Percentiles rank a stretch among this genome's conserved stretches.
These are phyloP conservation scores for Coniochaeta pulveracea DNA, from an alignment of 2,329 filamentous ascomycete species.

Conservation along the genomic window DNA sequence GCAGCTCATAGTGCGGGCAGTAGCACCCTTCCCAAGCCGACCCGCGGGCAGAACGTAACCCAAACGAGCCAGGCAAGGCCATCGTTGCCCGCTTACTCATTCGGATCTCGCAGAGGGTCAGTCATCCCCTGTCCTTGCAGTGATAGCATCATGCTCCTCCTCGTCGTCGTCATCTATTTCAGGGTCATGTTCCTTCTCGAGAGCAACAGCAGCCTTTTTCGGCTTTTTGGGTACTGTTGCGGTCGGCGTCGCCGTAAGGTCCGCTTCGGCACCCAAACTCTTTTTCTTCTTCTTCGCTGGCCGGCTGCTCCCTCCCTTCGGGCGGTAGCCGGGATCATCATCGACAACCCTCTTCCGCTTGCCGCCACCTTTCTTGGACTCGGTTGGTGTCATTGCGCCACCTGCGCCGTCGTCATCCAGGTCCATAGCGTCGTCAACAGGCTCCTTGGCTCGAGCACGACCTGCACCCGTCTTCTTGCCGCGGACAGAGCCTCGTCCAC, in stretches of 20 bases:
- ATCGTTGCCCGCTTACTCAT: too few species aligned
- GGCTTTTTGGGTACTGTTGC: slow-evolving; percentile 13
- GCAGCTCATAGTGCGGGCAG: too few species aligned
- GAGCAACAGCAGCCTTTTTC: too few species aligned
- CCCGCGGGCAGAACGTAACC: too few species aligned
- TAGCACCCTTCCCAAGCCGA: too few species aligned
- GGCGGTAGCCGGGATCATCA: slow-evolving; percentile 48
- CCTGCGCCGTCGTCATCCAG: slow-evolving; percentile 17
- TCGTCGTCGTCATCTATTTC: too few species aligned
- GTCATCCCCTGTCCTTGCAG: too few species aligned
- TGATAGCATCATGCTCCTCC: too few species aligned
- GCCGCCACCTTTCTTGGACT: slow-evolving; percentile 17
- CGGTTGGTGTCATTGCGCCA: slow-evolving; percentile 10
- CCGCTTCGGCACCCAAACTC: slow-evolving; percentile 30
- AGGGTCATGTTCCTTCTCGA: too few species aligned
- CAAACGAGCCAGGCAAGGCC: too few species aligned
- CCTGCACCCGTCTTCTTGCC: not conserved
- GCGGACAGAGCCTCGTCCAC: not conserved
- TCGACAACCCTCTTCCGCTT: slow-evolving; percentile 38
- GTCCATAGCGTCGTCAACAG: slow-evolving; percentile 1
- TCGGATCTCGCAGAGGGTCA: too few species aligned
- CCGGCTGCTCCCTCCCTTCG: slow-evolving; percentile 41
- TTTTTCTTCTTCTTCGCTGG: slow-evolving; percentile 48
- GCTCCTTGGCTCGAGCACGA: not conserved
- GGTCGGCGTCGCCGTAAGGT: slow-evolving; percentile 15